A percentile compares a stretch with the other conserved stretches of the same genome.
Conservation (phyloP, 2,329 filamentous ascomycete genomes). For the Karstenula rhodostoma region DNA sequence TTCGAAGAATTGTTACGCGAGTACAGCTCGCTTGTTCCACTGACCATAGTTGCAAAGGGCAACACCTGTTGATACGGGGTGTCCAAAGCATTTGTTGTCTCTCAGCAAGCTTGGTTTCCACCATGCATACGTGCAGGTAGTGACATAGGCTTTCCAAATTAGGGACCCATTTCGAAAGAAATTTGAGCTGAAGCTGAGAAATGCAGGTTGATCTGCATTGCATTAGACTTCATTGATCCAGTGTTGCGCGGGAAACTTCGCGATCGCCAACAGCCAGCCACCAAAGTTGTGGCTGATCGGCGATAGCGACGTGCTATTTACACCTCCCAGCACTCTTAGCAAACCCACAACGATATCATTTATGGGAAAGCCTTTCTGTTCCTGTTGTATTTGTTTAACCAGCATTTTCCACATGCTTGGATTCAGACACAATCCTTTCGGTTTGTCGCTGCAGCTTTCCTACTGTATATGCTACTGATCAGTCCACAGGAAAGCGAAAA, state of each 20-base stretch:
- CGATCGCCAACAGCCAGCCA: conserved; percentile 2
- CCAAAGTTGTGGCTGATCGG: neutral
- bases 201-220: conserved; percentile 1
- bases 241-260: neutral
- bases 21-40: neutral
- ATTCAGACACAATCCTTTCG: conserved; percentile 21
- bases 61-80: neutral
- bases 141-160: neutral
- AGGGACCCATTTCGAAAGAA: neutral
- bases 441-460: conserved; percentile 11
- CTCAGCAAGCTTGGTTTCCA: neutral
- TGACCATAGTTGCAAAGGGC: neutral
- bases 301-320: conserved; percentile 13
- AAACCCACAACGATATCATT: conserved; percentile 2
- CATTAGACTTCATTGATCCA: neutral
- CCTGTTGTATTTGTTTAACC: conserved; percentile 5
- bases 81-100: neutral
- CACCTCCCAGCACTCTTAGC: neutral
- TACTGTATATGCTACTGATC: neutral
- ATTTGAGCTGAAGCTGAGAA: neutral
- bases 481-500: conserved; percentile 8
- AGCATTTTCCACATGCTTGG: conserved; percentile 20
- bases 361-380: conserved; percentile 15
- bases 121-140: neutral
- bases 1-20: neutral